A percentile compares a stretch with the other conserved stretches of the same genome.
These are phyloP conservation scores for Colletotrichum eremochloae DNA, from an alignment of 2,329 filamentous ascomycete genomes.

Conservation along the genomic window DNA sequence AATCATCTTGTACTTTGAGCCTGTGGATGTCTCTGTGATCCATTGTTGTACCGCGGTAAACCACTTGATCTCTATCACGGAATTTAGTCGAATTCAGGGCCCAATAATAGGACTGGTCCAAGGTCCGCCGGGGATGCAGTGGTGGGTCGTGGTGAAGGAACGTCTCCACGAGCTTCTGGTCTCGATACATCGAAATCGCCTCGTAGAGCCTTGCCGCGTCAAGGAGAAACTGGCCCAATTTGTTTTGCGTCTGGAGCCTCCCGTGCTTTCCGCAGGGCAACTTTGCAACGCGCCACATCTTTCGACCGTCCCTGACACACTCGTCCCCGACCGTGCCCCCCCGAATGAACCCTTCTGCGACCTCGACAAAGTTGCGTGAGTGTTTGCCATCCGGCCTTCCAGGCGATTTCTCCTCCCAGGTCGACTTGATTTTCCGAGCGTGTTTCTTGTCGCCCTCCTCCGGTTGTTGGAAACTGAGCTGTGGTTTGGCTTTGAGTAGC, in stretches of 20 bases:
- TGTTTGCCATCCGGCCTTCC: background rate
- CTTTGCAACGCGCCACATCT: conserved; percentile 42
- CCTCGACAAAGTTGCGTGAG: background rate
- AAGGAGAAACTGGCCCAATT: conserved; percentile 49
- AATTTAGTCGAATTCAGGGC: conserved; percentile 54
- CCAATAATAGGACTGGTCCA: conserved; percentile 62
- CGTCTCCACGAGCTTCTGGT: conserved; percentile 51
- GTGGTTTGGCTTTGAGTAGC: conserved; percentile 32
- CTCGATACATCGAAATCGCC: conserved; percentile 52
- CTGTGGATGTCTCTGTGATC: conserved; percentile 45
- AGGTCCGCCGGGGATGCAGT: conserved; percentile 58
- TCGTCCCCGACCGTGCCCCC: background rate
- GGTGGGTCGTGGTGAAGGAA: conserved; percentile 52
- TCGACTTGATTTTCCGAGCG: conserved; percentile 40
- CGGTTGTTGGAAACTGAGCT: no score
- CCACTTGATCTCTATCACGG: conserved; percentile 58
- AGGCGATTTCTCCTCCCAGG: background rate
- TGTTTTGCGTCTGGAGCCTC: conserved; percentile 27
- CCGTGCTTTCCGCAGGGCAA: conserved; percentile 1
- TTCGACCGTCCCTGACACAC: background rate
- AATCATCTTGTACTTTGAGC: conserved; percentile 2
- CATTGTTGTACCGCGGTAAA: conserved; percentile 54
- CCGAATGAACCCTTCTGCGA: background rate
- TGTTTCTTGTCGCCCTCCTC: no score
- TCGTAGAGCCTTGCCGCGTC: conserved; percentile 53